Conservation (phyloP, 164 flowering plant genomes). For the Protea cynaroides region DNA sequence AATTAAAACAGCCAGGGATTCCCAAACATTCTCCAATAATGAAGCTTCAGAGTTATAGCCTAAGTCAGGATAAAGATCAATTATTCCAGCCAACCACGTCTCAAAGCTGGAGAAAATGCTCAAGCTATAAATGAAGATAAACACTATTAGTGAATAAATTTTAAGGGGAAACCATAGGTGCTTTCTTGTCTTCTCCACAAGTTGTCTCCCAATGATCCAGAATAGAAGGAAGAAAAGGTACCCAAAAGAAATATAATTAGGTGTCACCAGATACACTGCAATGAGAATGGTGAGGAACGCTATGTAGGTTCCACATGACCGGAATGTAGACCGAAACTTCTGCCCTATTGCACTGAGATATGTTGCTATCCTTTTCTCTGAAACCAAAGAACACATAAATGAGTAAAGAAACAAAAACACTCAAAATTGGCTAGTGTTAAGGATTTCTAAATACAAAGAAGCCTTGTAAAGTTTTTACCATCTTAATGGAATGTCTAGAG, state of each 20-base stretch:
- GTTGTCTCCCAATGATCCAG: constrained; percentile 95
- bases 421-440: too few species aligned
- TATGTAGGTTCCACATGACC: constrained; percentile 86
- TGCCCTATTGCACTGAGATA: constrained; percentile 75
- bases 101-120: constrained; percentile 64
- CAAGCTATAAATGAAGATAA: constrained; percentile 64
- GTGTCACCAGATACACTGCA: constrained; percentile 68
- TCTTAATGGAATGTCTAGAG: too few species aligned
- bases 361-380: constrained; percentile 87
- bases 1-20: constrained; percentile 78
- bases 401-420: constrained; percentile 1
- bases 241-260: constrained; percentile 89
- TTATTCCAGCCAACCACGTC: constrained; percentile 49
- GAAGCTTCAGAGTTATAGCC: constrained; percentile 74
- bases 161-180: constrained; percentile 95
- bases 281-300: constrained; percentile 83
- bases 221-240: constrained; percentile 77
- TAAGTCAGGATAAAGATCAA: constrained; percentile 53
- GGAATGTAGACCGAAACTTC: constrained; percentile 65
- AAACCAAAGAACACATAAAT: constrained; percentile 16
- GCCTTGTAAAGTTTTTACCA: too few species aligned
- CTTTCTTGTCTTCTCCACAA: constrained; percentile 68
- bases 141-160: constrained; percentile 60
- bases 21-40: constrained; percentile 69
- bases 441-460: neutral